A percentile compares a stretch with the other conserved stretches of the same genome.
Conservation (phyloP, 1,284 basidiomycete species). For the Marasmius oreades region DNA sequence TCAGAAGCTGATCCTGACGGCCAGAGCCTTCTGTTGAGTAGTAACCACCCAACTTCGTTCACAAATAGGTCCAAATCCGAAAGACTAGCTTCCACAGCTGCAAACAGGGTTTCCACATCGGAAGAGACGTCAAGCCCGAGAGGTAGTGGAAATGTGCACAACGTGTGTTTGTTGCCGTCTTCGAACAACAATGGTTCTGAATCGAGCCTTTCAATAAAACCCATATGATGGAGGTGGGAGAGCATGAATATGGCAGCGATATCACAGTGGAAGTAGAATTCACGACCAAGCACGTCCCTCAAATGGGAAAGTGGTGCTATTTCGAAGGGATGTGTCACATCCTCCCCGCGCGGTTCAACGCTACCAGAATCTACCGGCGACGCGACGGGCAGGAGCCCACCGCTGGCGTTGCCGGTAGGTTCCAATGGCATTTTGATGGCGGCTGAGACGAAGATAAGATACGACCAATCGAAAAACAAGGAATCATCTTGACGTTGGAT, state of each 20-base stretch:
- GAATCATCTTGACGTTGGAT: slow-evolving; percentile 35
- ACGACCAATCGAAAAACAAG: slow-evolving; percentile 66
- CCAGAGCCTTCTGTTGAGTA: slow-evolving; percentile 65
- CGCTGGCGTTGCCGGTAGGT: background rate
- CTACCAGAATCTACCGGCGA: slow-evolving; percentile 23
- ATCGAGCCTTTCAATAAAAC: slow-evolving; percentile 54
- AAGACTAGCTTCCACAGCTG: slow-evolving; percentile 69
- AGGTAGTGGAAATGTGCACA: slow-evolving; percentile 64
- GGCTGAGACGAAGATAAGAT: slow-evolving; percentile 57
- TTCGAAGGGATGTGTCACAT: slow-evolving; percentile 49
- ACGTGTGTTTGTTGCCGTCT: slow-evolving; percentile 25
- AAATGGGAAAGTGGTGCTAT: slow-evolving; percentile 55
- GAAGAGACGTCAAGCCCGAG: slow-evolving; percentile 67
- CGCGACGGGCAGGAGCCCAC: background rate
- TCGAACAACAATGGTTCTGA: slow-evolving; percentile 33
- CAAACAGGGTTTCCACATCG: slow-evolving; percentile 68
- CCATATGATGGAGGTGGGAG: slow-evolving; percentile 55
- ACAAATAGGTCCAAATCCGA: slow-evolving; percentile 66
- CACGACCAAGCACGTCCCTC: slow-evolving; percentile 55
- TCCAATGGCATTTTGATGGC: slow-evolving; percentile 47
- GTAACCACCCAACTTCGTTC: slow-evolving; percentile 69
- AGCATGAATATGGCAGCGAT: slow-evolving; percentile 50
- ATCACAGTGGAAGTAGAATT: slow-evolving; percentile 55
- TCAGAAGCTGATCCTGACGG: slow-evolving; percentile 69
- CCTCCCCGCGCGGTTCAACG: background rate